Conservation (phyloP, 2,329 filamentous ascomycete species). For the Fusarium marasasianum region DNA sequence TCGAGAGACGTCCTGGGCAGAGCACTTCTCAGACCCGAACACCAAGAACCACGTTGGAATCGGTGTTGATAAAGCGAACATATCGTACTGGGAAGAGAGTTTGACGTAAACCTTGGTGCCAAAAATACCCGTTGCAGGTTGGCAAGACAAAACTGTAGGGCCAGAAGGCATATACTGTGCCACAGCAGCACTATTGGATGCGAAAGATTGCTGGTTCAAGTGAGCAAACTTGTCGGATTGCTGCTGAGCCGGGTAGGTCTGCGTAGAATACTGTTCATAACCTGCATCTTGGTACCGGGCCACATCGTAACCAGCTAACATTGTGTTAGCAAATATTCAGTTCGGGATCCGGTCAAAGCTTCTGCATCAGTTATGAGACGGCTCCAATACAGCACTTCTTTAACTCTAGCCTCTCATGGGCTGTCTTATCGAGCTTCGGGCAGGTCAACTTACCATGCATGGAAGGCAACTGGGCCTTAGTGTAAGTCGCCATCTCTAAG, state of each 20-base stretch:
- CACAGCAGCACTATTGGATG: slow-evolving; percentile 69
- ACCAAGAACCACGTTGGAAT: slow-evolving; percentile 70
- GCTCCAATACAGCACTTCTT: not conserved
- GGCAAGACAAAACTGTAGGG: slow-evolving; percentile 73
- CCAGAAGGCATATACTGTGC: slow-evolving; percentile 71
- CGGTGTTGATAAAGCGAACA: slow-evolving; percentile 66
- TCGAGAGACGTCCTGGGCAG: slow-evolving; percentile 68
- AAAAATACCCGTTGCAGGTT: slow-evolving; percentile 73
- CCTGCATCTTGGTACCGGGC: slow-evolving; percentile 67
- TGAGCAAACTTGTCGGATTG: slow-evolving; percentile 62
- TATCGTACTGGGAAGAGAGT: slow-evolving; percentile 78
- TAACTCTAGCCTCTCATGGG: slow-evolving; percentile 35
- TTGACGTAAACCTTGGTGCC: slow-evolving; percentile 79
- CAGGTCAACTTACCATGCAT: slow-evolving; percentile 76
- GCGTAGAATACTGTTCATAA: slow-evolving; percentile 62
- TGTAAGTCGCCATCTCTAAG: slow-evolving; percentile 63
- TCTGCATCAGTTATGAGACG: not conserved
- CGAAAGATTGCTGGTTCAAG: slow-evolving; percentile 65
- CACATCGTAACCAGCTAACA: slow-evolving; percentile 64
- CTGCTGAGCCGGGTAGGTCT: slow-evolving; percentile 58
- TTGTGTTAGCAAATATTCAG: slow-evolving; percentile 19
- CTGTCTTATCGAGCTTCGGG: slow-evolving; percentile 11
- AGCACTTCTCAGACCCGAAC: slow-evolving; percentile 81
- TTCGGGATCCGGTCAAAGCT: not conserved
- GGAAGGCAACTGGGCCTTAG: slow-evolving; percentile 80